Conservation (phyloP, 805 yeast species). For the Starmerella powellii region DNA sequence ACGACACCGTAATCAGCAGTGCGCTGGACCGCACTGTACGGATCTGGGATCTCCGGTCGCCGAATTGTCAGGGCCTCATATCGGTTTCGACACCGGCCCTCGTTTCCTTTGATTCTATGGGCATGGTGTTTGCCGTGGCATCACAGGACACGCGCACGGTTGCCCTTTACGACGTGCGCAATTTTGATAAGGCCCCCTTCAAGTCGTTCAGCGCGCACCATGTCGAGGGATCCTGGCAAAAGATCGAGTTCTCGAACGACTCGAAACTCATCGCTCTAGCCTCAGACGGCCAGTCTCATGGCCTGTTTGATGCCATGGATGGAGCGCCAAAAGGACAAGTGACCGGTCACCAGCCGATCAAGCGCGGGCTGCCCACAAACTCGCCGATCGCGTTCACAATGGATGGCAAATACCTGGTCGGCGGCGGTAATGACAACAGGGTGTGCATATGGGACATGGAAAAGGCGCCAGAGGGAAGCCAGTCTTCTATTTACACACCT, state of each 20-base stretch:
- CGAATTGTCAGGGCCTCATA: slow-evolving; percentile 51
- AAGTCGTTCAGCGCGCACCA: slow-evolving; percentile 33
- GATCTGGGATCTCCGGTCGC: slow-evolving; percentile 71
- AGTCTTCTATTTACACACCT: slow-evolving; percentile 22
- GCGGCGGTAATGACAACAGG: slow-evolving; percentile 47
- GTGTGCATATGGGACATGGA: slow-evolving; percentile 42
- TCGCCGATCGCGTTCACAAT: slow-evolving; percentile 50
- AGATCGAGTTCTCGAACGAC: slow-evolving; percentile 67
- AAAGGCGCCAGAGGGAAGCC: slow-evolving; percentile 9
- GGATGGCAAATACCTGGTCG: slow-evolving; percentile 50
- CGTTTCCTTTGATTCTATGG: slow-evolving; percentile 73
- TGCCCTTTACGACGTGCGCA: slow-evolving; percentile 50
- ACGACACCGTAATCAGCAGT: slow-evolving; percentile 52
- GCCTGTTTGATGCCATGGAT: slow-evolving; percentile 56
- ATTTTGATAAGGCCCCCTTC: slow-evolving; percentile 49
- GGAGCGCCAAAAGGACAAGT: slow-evolving; percentile 41
- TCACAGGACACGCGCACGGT: slow-evolving; percentile 35
- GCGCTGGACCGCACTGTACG: slow-evolving; percentile 70
- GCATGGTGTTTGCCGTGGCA: slow-evolving; percentile 65
- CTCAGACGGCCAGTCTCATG: slow-evolving; percentile 43
- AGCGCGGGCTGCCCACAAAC: slow-evolving; percentile 31
- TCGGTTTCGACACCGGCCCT: slow-evolving; percentile 44
- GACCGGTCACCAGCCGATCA: slow-evolving; percentile 39
- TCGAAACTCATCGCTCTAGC: slow-evolving; percentile 53
- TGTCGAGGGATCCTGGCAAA: slow-evolving; percentile 38